A percentile compares a stretch with the other conserved stretches of the same genome.
These are phyloP conservation scores for Thalassiosira mediterranea DNA, from an alignment of 352 stramenopile genomes.

Conservation along the genomic window DNA sequence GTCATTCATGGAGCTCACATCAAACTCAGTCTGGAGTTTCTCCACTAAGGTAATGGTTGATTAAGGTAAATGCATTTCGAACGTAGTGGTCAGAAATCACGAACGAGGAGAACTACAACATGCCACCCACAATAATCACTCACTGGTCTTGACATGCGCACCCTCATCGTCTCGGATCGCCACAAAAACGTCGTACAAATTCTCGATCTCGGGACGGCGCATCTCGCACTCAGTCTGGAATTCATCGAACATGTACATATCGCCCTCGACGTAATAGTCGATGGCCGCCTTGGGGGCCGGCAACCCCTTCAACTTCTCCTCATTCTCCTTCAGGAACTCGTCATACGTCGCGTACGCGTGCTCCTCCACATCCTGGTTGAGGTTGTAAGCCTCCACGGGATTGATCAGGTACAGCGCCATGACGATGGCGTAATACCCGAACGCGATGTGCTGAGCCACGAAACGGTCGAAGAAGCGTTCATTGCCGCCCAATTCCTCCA, in stretches of 20 bases:
- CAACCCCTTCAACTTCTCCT: slow-evolving; percentile 56
- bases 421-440: slow-evolving; percentile 84
- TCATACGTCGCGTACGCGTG: slow-evolving; percentile 80
- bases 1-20: slow-evolving; percentile 48
- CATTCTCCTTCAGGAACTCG: slow-evolving; percentile 66
- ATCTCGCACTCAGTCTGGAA: slow-evolving; percentile 57
- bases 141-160: slow-evolving; percentile 86
- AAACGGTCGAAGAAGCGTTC: slow-evolving; percentile 72
- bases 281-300: slow-evolving; percentile 61
- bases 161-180: slow-evolving; percentile 87
- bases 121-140: too few species aligned
- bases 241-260: slow-evolving; percentile 81
- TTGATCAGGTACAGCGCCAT: slow-evolving; percentile 68
- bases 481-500: slow-evolving; percentile 87
- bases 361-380: slow-evolving; percentile 80
- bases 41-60: too few species aligned
- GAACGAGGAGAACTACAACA: too few species aligned
- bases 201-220: slow-evolving; percentile 71
- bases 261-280: slow-evolving; percentile 81
- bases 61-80: too few species aligned
- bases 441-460: slow-evolving; percentile 85
- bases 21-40: slow-evolving; percentile 53
- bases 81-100: too few species aligned
- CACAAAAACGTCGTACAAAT: slow-evolving; percentile 86
- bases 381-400: slow-evolving; percentile 74